phyloP scores from a whole-genome alignment of 2,329 filamentous ascomycete species.

The Tolypocladium tundrense region DNA sequence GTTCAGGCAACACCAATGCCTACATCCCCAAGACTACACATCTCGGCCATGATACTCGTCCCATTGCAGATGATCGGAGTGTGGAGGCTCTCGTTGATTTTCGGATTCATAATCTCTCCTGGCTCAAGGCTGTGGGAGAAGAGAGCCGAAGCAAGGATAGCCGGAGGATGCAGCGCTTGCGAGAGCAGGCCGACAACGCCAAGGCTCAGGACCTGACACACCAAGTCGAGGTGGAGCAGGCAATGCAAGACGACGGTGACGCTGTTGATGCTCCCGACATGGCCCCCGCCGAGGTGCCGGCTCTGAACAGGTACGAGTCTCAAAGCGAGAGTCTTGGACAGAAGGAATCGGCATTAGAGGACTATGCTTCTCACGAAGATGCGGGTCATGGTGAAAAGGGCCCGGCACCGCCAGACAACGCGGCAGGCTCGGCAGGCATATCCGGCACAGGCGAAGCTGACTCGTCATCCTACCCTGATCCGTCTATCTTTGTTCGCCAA shows the following conservation, averaged over 20 bases:
- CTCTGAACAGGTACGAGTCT: conserved; percentile 15
- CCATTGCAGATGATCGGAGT: conserved; percentile 82
- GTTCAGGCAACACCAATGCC: conserved; percentile 54
- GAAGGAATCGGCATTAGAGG: conserved; percentile 4
- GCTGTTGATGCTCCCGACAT: neutral
- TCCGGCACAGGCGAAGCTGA: conserved; percentile 18
- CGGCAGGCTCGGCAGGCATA: conserved; percentile 2
- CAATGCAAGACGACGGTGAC: conserved; percentile 8
- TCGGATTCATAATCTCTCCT: conserved; percentile 74
- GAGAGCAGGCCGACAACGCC: conserved; percentile 44
- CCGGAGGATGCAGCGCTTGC: conserved; percentile 46
- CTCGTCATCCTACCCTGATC: conserved; percentile 36
- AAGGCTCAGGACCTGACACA: conserved; percentile 38
- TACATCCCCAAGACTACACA: conserved; percentile 82
- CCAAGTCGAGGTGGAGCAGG: conserved; percentile 15
- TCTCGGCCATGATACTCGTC: conserved; percentile 82
- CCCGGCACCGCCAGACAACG: conserved; percentile 1
- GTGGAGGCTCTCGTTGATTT: conserved; percentile 89
- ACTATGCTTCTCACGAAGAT: neutral
- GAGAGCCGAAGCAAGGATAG: conserved; percentile 47
- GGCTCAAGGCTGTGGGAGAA: conserved; percentile 56
- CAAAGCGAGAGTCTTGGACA: conserved; percentile 22
- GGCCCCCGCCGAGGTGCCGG: neutral
- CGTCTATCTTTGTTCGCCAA: conserved; percentile 33
- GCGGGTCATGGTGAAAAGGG: conserved; percentile 6